Evolutionary conservation across 179 eudicot genomes (phyloP).

Genomic region (Vitellaria paradoxa): DNA sequence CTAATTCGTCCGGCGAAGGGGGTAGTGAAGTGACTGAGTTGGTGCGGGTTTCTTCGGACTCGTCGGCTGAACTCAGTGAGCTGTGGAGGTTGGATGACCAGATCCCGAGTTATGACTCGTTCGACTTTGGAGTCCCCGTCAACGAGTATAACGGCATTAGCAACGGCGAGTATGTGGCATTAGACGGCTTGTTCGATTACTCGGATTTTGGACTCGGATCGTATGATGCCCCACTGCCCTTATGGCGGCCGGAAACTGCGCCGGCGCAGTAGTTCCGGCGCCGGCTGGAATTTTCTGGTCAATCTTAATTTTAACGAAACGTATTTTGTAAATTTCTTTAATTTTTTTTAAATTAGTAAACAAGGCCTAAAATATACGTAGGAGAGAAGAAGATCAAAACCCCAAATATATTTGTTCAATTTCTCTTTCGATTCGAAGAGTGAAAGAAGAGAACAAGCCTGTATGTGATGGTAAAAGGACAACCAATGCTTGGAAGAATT

Average conservation of each 20-base stretch:
- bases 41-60: slow-evolving; percentile 34
- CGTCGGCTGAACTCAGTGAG: slow-evolving; percentile 36
- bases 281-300: neutral
- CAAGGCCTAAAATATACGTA: neutral
- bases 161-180: slow-evolving; percentile 39
- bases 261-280: slow-evolving; percentile 39
- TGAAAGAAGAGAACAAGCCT: too few relatives aligned
- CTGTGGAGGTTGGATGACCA: slow-evolving; percentile 45
- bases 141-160: neutral
- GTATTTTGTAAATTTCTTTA: neutral
- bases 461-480: too few relatives aligned
- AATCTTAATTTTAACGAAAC: neutral
- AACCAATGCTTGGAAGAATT: too few relatives aligned
- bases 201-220: slow-evolving; percentile 33
- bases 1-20: slow-evolving; percentile 10
- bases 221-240: slow-evolving; percentile 29
- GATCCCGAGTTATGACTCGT: slow-evolving; percentile 48
- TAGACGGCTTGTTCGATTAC: slow-evolving; percentile 60
- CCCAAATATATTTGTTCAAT: neutral
- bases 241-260: slow-evolving; percentile 38
- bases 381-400: neutral
- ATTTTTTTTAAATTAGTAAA: neutral
- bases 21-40: slow-evolving; percentile 20
- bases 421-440: neutral
- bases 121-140: slow-evolving; percentile 35